phyloP scores from a whole-genome alignment of 2,329 filamentous ascomycete genomes.

The Rhinocladiella similis region DNA sequence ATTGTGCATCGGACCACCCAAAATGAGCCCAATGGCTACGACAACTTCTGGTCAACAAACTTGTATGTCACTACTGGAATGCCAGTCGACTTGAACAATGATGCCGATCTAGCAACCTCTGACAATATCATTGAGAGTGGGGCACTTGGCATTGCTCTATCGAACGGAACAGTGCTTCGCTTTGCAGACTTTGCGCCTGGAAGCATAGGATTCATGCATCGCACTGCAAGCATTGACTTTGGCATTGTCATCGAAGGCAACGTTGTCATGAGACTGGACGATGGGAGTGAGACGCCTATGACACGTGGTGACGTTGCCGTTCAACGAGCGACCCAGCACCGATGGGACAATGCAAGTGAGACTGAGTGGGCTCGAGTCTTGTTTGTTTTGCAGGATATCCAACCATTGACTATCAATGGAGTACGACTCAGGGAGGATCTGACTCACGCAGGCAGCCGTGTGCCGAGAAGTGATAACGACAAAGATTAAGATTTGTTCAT shows the following conservation, averaged over 20 bases:
- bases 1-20: neutral
- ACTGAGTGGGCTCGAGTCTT: constrained; percentile 15
- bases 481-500: neutral
- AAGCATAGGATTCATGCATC: constrained; percentile 48
- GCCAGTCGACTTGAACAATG: neutral
- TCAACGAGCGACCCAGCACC: constrained; percentile 47
- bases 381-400: constrained; percentile 11
- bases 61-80: neutral
- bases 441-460: neutral
- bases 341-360: constrained; percentile 39
- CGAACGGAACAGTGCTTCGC: neutral
- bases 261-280: constrained; percentile 52
- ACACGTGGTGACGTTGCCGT: constrained; percentile 54
- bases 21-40: neutral
- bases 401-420: constrained; percentile 2
- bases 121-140: neutral
- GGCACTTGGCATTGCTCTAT: neutral
- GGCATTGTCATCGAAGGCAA: constrained; percentile 56
- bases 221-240: constrained; percentile 56
- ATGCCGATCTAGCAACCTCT: neutral
- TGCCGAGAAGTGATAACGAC: too few species aligned
- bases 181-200: constrained; percentile 49
- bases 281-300: constrained; percentile 48
- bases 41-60: neutral
- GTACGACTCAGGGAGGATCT: constrained; percentile 11